Conservation (phyloP, 495 filamentous ascomycete species). For the Penicillium riverlandense region DNA sequence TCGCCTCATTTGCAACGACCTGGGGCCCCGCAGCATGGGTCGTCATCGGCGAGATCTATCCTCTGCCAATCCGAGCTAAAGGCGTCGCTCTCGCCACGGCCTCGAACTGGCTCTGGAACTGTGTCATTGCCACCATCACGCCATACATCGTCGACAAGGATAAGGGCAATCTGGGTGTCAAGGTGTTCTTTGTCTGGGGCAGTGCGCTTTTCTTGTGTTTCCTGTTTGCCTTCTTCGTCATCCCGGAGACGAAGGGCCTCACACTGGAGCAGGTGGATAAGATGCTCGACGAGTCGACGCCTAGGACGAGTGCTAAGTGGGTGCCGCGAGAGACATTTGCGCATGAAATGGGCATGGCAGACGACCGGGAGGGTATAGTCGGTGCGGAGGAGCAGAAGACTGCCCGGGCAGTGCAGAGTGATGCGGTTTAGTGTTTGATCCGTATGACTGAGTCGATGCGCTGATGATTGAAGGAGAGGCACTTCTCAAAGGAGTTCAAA, state of each 20-base stretch:
- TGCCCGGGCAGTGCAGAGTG: neutral
- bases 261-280: constrained; percentile 80
- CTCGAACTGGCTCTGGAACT: constrained; percentile 81
- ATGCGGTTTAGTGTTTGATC: neutral
- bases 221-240: constrained; percentile 64
- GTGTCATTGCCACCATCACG: constrained; percentile 58
- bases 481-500: neutral
- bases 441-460: no score
- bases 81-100: constrained; percentile 71
- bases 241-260: constrained; percentile 76
- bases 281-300: constrained; percentile 75
- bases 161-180: constrained; percentile 58
- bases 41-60: constrained; percentile 76
- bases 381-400: constrained; percentile 2
- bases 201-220: constrained; percentile 55
- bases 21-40: constrained; percentile 81
- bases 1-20: constrained; percentile 73
- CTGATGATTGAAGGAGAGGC: neutral
- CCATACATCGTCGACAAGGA: constrained; percentile 63
- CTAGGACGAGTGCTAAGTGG: constrained; percentile 66
- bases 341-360: constrained; percentile 47
- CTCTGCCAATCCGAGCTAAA: constrained; percentile 67
- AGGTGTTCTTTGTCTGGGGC: constrained; percentile 78
- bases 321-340: constrained; percentile 64
- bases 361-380: constrained; percentile 21